These are phyloP conservation scores for Asterella californica DNA, from an alignment of 225 moss, liverwort and hornwort genomes.

Conservation along the genomic window DNA sequence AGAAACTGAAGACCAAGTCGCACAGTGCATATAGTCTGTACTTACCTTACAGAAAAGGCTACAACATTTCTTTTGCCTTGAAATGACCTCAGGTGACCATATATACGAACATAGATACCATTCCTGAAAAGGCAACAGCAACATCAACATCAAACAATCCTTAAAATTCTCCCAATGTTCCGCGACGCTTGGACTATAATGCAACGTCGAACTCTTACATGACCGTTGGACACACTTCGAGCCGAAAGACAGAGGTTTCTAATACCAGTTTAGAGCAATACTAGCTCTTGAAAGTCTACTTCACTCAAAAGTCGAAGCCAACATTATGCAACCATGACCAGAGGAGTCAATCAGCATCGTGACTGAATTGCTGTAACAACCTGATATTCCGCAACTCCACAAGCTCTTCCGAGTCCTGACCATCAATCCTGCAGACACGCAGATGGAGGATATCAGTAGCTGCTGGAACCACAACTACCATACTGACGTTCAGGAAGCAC, in stretches of 20 bases:
- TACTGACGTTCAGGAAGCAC: neutral
- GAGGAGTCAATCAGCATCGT: neutral
- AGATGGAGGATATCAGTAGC: neutral
- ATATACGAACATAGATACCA: conserved; percentile 74
- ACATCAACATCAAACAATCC: neutral
- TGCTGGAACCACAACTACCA: neutral
- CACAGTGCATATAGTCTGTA: neutral
- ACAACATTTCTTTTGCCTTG: conserved; percentile 89
- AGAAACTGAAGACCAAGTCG: neutral
- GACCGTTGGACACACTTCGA: neutral
- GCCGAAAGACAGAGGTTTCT: neutral
- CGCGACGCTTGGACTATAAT: too few species aligned
- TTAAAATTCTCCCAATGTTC: neutral
- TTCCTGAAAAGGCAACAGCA: conserved; percentile 33
- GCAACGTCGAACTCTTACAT: neutral
- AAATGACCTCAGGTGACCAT: conserved; percentile 92
- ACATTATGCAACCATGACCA: neutral
- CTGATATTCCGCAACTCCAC: conserved; percentile 66
- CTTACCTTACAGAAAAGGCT: conserved; percentile 85
- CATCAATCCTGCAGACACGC: conserved; percentile 69
- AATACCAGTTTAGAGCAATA: neutral
- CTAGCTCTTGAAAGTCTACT: neutral
- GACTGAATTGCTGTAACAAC: conserved; percentile 41
- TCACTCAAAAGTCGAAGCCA: neutral
- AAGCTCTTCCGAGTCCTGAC: conserved; percentile 77